Base-by-base conservation (phyloP, 371 early-diverging fungal genomes). In the Zopfochytrium polystomum region DNA sequence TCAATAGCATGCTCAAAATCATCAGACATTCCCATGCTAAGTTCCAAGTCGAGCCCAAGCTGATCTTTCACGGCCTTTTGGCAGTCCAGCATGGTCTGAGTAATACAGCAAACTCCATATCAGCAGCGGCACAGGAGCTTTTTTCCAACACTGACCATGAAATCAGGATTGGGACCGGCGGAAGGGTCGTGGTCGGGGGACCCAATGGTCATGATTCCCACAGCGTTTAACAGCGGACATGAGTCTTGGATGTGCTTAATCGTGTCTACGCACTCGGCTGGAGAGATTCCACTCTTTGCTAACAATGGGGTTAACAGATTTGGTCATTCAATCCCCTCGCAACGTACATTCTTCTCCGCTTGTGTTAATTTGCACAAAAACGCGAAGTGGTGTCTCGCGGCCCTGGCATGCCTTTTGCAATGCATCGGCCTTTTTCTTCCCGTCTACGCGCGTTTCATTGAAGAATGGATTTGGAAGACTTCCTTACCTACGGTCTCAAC, bases 21-120 rank as follows among this genome's bases (percentile, higher is more conserved):
- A 56, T 82, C 88, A n/a, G 93, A 92, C 97, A 96, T 96, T 33
- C 97, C 97, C 93, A 96, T 95, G 69, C 93, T 92, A 51, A 91
- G 80, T 69, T 90, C 93, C 51, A 95, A 74, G 6, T 34, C 23
- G 6, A 23, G 38, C 7, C 31, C 13, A 29, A 30, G 13, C 7
- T 38, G 35, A 26, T 48, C 61, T n/a, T 60, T 31, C 38, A 67
- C 50, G 38, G 22, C 9, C 20, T 27, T 54, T 49, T 58, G 29
- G 29, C 29, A 59, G 4, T 59, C 51, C 2, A 29, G 15, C 20
- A 27, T 47, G 15, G 48, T 13, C 13, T 15, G 15, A 52, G 33
- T 31, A 22, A 31, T 29, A 49, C 45, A 43, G n/a, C 11, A 11
- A 30, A 46, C 0, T n/a, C 22, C 42, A 20, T n/a, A 32, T 22